Conservation (phyloP, 345 rosid genomes). For the Arabis hirsuta region DNA sequence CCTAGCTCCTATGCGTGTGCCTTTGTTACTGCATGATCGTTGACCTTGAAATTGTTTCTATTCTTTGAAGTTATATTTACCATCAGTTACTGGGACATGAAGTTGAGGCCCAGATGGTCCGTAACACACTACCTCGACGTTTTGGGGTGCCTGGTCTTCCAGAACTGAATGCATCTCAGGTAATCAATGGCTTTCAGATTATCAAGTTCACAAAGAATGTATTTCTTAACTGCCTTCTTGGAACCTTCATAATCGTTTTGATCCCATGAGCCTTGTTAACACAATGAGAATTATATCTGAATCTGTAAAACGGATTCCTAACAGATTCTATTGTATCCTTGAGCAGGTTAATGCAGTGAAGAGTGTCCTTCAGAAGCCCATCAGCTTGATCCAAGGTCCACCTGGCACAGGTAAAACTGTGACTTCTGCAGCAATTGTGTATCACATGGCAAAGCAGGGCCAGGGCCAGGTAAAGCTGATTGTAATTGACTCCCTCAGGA, state of each 20-base stretch:
- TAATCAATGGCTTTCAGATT: slow-evolving; percentile 39
- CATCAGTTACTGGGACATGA: slow-evolving; percentile 99
- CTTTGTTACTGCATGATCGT: slow-evolving; percentile 17
- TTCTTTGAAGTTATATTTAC: slow-evolving; percentile 75
- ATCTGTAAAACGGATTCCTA: slow-evolving; percentile 6
- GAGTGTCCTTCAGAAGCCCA: slow-evolving; percentile 97
- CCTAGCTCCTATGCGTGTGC: slow-evolving; percentile 17
- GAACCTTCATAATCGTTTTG: slow-evolving; percentile 19
- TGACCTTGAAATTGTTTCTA: background rate
- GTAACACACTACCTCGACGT: slow-evolving; percentile 89
- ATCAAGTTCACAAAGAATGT: background rate
- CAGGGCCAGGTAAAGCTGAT: slow-evolving; percentile 82
- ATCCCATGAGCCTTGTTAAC: slow-evolving; percentile 18
- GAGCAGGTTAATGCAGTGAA: slow-evolving; percentile 93
- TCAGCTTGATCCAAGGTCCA: slow-evolving; percentile 99
- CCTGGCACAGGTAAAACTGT: slow-evolving; percentile 99
- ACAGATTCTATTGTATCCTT: slow-evolving; percentile 20
- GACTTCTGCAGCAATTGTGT: slow-evolving; percentile 98
- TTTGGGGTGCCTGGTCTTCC: slow-evolving; percentile 99
- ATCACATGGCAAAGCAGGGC: slow-evolving; percentile 99
- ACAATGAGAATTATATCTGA: background rate
- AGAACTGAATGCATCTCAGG: slow-evolving; percentile 99
- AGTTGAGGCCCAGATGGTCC: slow-evolving; percentile 96
- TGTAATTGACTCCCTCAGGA: slow-evolving; percentile 9
- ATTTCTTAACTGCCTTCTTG: slow-evolving; percentile 1